Conservation (phyloP, 257 asterid species). For the Fraxinus pennsylvanica region DNA sequence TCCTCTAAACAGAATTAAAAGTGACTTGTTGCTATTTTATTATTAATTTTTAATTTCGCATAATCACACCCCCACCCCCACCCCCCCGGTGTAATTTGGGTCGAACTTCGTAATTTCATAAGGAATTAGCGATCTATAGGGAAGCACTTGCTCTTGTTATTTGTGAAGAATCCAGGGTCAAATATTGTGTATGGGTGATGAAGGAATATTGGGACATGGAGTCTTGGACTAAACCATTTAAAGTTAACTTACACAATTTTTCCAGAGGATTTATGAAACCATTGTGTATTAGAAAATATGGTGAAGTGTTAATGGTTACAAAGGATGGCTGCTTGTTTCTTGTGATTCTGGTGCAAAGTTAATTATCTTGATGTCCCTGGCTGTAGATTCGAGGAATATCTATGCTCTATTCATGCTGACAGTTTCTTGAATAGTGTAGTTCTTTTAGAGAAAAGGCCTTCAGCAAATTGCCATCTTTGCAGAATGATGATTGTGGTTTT, state of each 20-base stretch:
- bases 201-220: conserved; percentile 38
- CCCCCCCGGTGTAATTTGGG: no score
- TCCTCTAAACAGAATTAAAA: no score
- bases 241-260: conserved; percentile 16
- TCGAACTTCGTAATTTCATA: neutral
- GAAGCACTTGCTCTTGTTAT: conserved; percentile 33
- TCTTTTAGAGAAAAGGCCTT: conserved; percentile 29
- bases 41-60: no score
- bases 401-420: conserved; percentile 32
- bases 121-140: conserved; percentile 29
- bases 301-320: conserved; percentile 28
- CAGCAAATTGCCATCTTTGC: conserved; percentile 22
- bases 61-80: no score
- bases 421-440: conserved; percentile 34
- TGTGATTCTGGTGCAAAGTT: conserved; percentile 24
- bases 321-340: conserved; percentile 31
- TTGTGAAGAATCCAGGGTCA: conserved; percentile 16
- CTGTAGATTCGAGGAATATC: conserved; percentile 25
- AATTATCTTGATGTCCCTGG: conserved; percentile 32
- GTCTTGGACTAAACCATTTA: conserved; percentile 40
- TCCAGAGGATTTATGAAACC: conserved; percentile 33
- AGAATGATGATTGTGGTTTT: conserved; percentile 1
- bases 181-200: conserved; percentile 48
- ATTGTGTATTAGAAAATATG: conserved; percentile 37
- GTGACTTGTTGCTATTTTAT: no score